A percentile compares a stretch with the other conserved stretches of the same genome.
Conservation (phyloP, 805 yeast genomes). For the Martiniozyma abietophila region DNA sequence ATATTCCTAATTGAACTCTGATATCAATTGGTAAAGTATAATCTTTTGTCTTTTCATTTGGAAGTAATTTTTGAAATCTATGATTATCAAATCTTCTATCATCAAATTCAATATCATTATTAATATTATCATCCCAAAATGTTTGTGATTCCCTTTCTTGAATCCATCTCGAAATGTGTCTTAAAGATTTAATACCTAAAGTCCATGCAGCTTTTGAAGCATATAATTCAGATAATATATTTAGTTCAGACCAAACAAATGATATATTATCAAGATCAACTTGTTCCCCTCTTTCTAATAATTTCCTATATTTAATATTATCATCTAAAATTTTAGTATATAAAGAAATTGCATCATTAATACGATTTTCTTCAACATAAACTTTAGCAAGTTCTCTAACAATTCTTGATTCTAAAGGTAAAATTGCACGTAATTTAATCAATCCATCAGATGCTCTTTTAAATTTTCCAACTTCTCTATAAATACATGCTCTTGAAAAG, state of each 20-base stretch:
- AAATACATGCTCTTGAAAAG: slow-evolving; percentile 56
- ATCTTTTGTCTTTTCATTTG: slow-evolving; percentile 31
- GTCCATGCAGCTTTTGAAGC: slow-evolving; percentile 56
- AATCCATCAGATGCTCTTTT: slow-evolving; percentile 71
- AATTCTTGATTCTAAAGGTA: slow-evolving; percentile 52
- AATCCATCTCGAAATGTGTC: slow-evolving; percentile 74
- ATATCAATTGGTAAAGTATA: slow-evolving; percentile 76
- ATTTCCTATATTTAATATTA: slow-evolving; percentile 37
- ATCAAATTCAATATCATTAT: slow-evolving; percentile 80
- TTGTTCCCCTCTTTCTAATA: slow-evolving; percentile 16
- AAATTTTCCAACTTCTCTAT: slow-evolving; percentile 54
- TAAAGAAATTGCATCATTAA: slow-evolving; percentile 65
- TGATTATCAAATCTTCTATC: slow-evolving; percentile 46
- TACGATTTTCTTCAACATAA: slow-evolving; percentile 45
- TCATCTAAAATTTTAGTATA: slow-evolving; percentile 56
- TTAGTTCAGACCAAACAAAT: slow-evolving; percentile 85
- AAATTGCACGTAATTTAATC: slow-evolving; percentile 43
- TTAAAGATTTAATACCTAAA: slow-evolving; percentile 56
- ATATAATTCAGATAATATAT: slow-evolving; percentile 73
- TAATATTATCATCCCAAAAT: slow-evolving; percentile 52
- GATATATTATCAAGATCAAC: slow-evolving; percentile 29
- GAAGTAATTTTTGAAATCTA: slow-evolving; percentile 32
- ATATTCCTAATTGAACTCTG: slow-evolving; percentile 66
- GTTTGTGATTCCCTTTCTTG: slow-evolving; percentile 54
- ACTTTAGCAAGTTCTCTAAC: slow-evolving; percentile 52